A percentile compares a stretch with the other conserved stretches of the same genome.
Conservation (phyloP, 108 stramenopile genomes). For the Stephanodiscus minutulus region DNA sequence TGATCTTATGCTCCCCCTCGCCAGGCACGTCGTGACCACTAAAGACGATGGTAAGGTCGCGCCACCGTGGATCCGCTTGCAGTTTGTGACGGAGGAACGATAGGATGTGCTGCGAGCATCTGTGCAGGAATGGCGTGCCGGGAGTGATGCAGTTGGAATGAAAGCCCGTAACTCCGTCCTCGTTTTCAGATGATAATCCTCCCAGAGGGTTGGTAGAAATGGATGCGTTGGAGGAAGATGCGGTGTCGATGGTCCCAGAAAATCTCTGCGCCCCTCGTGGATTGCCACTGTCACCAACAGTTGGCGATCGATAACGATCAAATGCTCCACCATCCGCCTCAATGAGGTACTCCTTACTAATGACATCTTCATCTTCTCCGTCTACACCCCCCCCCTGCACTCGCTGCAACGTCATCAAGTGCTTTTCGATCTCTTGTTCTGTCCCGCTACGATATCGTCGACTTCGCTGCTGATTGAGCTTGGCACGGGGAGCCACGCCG, state of each 20-base stretch:
- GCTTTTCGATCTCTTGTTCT: slow-evolving; percentile 85
- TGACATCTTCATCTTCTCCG: slow-evolving; percentile 36
- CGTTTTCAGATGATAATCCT: slow-evolving; percentile 4
- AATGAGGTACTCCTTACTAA: slow-evolving; percentile 26
- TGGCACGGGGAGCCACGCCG: slow-evolving; percentile 98
- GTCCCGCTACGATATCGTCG: slow-evolving; percentile 92
- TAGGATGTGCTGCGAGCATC: slow-evolving; percentile 72
- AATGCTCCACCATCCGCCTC: slow-evolving; percentile 50
- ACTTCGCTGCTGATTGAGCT: slow-evolving; percentile 97
- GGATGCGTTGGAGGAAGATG: slow-evolving; percentile 12
- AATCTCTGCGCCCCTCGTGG: slow-evolving; percentile 37
- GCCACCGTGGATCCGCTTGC: slow-evolving; percentile 79
- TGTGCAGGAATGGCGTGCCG: slow-evolving; percentile 95
- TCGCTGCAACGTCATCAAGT: slow-evolving; percentile 62
- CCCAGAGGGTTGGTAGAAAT: slow-evolving; percentile 2
- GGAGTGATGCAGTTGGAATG: slow-evolving; percentile 99
- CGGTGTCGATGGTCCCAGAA: slow-evolving; percentile 44
- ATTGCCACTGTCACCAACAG: neutral
- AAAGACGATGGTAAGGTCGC: slow-evolving; percentile 84
- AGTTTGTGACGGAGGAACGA: slow-evolving; percentile 77
- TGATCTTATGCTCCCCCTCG: slow-evolving; percentile 99
- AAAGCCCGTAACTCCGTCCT: slow-evolving; percentile 56
- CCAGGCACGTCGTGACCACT: slow-evolving; percentile 98
- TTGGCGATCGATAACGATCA: slow-evolving; percentile 27
- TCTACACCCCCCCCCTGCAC: slow-evolving; percentile 39